Evolutionary conservation across 2,329 filamentous ascomycete species (phyloP), one percentile per base, ranked within the genome.

Genomic region (Bipolaris gigantea): DNA sequence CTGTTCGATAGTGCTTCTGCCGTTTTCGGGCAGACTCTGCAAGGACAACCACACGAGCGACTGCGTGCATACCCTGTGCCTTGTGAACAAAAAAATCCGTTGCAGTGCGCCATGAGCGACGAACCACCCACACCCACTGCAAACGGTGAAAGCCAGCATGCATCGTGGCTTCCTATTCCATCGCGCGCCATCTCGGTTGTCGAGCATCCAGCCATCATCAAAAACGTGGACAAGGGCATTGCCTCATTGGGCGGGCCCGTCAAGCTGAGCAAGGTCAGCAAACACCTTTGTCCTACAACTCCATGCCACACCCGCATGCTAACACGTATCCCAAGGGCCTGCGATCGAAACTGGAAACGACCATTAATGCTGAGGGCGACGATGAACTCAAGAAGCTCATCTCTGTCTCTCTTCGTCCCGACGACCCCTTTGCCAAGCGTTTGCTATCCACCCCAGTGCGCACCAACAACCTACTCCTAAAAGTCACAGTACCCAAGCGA

Each of bases 381-480:
- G 64, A 67, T 40, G 76, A 79, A 53, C 67, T 76, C 34, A 79
- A 81, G 51, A 78, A 78, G 36, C 77, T 80, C 47, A 77, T 84
- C 21, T 88, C 88, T 2, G 76, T 96, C n/a, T 89, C 89, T 64
- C 79, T 97, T 49, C 86, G 90, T 19, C 89, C 89, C 21, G 84
- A 91, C 60, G 91, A 95, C 72, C 87, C 88, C 2, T 85, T 90
- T 66, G 86, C 89, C 65, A 88, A 89, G 63, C 89, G 90, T 8
- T 79, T 96, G 56, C 80, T 88, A 62, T 96, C 93, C 7, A 86
- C 87, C 38, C 89, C 88, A 68, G 84, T 87, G 30, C 77, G 84
- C 18, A 89, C 90, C 9, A 90, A 92, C 69, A 96, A 97, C 68
- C 78, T 97, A 18, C 81, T 97, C 18, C 80, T 99, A 48, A 92